These are phyloP conservation scores for Pulveroboletus sp. DNA, from an alignment of 768 basidiomycete genomes.

Conservation along the genomic window DNA sequence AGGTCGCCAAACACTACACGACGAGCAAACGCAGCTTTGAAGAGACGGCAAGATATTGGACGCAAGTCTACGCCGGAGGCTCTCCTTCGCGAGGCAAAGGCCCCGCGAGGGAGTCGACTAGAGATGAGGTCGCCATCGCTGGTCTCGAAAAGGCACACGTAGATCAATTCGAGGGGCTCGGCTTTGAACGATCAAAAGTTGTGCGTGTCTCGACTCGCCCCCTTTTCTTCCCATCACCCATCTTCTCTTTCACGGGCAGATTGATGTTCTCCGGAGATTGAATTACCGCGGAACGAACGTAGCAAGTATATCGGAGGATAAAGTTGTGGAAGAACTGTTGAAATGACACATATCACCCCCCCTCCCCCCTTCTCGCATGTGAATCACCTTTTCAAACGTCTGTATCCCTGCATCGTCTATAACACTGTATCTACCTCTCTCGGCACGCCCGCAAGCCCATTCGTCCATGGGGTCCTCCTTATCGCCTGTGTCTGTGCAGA, in stretches of 20 bases:
- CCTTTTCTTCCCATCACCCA: neutral
- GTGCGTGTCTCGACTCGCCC: constrained; percentile 45
- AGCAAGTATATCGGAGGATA: constrained; percentile 74
- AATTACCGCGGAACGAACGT: constrained; percentile 86
- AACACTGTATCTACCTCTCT: constrained; percentile 23
- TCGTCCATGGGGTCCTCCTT: constrained; percentile 14
- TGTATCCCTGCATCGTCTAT: constrained; percentile 25
- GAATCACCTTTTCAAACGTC: constrained; percentile 15
- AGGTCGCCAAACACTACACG: constrained; percentile 96
- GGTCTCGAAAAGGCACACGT: constrained; percentile 83
- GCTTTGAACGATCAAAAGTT: constrained; percentile 79
- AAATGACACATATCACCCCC: constrained; percentile 39
- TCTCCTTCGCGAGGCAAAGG: constrained; percentile 44
- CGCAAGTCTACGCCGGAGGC: constrained; percentile 84
- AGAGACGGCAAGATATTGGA: constrained; percentile 92
- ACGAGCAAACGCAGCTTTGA: constrained; percentile 85
- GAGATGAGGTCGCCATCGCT: constrained; percentile 58
- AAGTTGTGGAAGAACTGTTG: constrained; percentile 81
- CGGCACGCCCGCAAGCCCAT: constrained; percentile 11
- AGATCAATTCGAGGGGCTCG: constrained; percentile 74
- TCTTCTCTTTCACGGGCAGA: constrained; percentile 39
- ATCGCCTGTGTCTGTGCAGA: constrained; percentile 8
- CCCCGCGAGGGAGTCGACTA: constrained; percentile 27
- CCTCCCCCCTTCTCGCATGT: constrained; percentile 14
- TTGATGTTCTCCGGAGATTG: constrained; percentile 80